Evolutionary conservation across 441 rosid genomes (phyloP).

Genomic region (Erodium trifolium): DNA sequence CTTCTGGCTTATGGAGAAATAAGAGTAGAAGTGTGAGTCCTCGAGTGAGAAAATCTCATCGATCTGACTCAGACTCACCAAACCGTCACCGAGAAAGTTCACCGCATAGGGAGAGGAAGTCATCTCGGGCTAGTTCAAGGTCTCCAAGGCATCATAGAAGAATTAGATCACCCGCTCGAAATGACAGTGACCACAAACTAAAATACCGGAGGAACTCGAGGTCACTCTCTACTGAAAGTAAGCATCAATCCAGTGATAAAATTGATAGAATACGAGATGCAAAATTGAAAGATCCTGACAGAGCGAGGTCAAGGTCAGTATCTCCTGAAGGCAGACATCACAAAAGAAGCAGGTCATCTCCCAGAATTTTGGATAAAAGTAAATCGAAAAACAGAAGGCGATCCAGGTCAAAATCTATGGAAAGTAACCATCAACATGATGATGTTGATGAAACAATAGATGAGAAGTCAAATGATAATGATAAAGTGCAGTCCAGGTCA

Average conservation of each 20-base stretch:
- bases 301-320: constrained; percentile 41
- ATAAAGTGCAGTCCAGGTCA: constrained; percentile 36
- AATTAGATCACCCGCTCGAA: constrained; percentile 45
- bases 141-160: constrained; percentile 58
- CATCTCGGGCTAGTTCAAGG: constrained; percentile 46
- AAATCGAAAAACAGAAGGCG: constrained; percentile 38
- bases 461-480: constrained; percentile 42
- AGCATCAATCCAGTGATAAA: constrained; percentile 30
- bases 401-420: constrained; percentile 54
- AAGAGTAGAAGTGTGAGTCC: constrained; percentile 68
- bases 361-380: constrained; percentile 38
- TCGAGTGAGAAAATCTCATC: constrained; percentile 40
- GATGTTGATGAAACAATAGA: constrained; percentile 35
- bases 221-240: constrained; percentile 50
- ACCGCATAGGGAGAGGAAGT: constrained; percentile 39
- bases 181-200: constrained; percentile 37
- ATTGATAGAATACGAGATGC: constrained; percentile 33
- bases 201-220: constrained; percentile 44
- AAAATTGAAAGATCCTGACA: constrained; percentile 35
- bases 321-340: constrained; percentile 40
- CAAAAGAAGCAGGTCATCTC: constrained; percentile 40
- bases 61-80: constrained; percentile 51
- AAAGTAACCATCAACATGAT: constrained; percentile 33
- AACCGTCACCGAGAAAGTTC: constrained; percentile 46
- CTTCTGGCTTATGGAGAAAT: constrained; percentile 60